Evolutionary conservation across 2,329 filamentous ascomycete species (phyloP).

Genomic region (Diaporthe sp.): DNA sequence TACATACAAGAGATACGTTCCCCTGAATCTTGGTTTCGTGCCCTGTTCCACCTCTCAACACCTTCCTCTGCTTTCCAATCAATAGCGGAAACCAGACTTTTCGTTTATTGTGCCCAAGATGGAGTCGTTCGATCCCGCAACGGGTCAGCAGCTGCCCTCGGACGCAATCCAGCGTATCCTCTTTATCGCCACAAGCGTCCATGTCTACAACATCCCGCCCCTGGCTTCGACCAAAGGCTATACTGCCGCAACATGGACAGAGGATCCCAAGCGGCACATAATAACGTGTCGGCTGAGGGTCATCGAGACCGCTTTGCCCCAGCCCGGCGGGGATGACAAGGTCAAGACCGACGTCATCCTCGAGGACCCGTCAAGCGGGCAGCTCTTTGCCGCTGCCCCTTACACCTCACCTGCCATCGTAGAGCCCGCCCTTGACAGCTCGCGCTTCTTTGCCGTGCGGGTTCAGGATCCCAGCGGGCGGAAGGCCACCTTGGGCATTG

Average conservation of each 20-base stretch:
- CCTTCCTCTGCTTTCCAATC: neutral
- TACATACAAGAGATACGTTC: neutral
- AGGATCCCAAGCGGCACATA: conserved; percentile 79
- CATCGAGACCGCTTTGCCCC: conserved; percentile 77
- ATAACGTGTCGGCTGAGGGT: conserved; percentile 88
- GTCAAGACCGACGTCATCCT: conserved; percentile 83
- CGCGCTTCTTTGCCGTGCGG: conserved; percentile 86
- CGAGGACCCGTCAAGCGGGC: conserved; percentile 79
- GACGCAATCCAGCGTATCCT: conserved; percentile 89
- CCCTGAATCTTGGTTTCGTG: conserved; percentile 8
- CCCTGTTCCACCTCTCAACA: conserved; percentile 8
- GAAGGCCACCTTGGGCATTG: conserved; percentile 86
- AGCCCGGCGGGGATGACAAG: conserved; percentile 61
- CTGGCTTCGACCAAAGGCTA: conserved; percentile 84
- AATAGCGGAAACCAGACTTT: neutral
- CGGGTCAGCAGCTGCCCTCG: conserved; percentile 75
- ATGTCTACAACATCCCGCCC: conserved; percentile 91
- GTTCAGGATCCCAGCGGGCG: conserved; percentile 82
- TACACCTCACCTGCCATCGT: conserved; percentile 78
- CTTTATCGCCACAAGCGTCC: conserved; percentile 80
- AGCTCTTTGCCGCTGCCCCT: conserved; percentile 87
- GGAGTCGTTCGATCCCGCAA: conserved; percentile 79
- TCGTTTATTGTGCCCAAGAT: conserved; percentile 55
- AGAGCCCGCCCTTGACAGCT: conserved; percentile 83
- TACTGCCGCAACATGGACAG: conserved; percentile 83